Evolutionary conservation across 345 rosid species (phyloP), one percentile per base, ranked within the genome.

Genomic region (Gynandropsis gynandra): DNA sequence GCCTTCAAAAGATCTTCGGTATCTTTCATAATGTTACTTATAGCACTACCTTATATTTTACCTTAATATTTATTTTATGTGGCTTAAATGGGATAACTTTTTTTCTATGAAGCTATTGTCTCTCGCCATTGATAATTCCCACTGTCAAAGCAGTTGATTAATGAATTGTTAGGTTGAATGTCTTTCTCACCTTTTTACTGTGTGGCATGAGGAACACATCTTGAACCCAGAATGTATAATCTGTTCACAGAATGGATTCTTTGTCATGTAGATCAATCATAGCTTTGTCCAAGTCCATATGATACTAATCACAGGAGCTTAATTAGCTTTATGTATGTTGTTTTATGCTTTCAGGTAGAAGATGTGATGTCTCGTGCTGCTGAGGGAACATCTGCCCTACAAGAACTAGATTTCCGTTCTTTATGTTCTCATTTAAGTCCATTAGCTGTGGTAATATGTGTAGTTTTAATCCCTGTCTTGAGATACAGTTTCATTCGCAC

Each of bases 291-390:
- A 36, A 14, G 19, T 40, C 45, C 32, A 37, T 37, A 3, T 10
- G 41, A 2, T 37, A 13, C 11, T 37, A 10, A 2, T 10, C 41
- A 31, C 38, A 10, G 7, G 37, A 24, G 51, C 16, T 35, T 54
- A 49, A 33, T 32, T 16, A 45, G 32, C 31, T 40, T 11, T 43
- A 56, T 56, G 32, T 56, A 7, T 10, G 9, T 37, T 29, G 53
- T 62, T 51, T 47, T 53, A 50, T 52, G 63, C 56, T 54, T 54
- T 36, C 72, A 90, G 98, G 92, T 80, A 38, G 85, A 80, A 72
- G 90, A 82, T 73, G 85, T 78, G 32, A 80, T 90, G 50, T 75
- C 96, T 50, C 83, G 80, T 63, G 84, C 92, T 42, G 85, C 89
- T 69, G 85, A 79, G 57, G 89, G 82, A 45, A 67, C 76, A 47